Conservation (phyloP, 2,329 filamentous ascomycete species). For the Lomentospora prolificans region DNA sequence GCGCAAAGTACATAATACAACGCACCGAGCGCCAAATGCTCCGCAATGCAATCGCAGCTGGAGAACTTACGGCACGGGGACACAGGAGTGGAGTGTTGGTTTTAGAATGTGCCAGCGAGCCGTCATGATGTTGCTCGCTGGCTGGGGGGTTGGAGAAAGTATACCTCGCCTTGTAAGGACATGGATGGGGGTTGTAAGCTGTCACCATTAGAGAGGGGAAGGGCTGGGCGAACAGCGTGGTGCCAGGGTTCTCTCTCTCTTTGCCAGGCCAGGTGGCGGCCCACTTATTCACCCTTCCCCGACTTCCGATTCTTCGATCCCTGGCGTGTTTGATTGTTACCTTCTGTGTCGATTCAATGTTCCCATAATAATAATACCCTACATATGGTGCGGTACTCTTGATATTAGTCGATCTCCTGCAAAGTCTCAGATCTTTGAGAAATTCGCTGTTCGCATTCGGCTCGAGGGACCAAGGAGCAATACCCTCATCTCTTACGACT, state of each 20-base stretch:
- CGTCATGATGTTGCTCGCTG: not conserved
- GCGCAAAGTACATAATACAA: too few species aligned
- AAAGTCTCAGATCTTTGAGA: not conserved
- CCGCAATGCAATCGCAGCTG: not conserved
- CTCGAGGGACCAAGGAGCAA: not conserved
- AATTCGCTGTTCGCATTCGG: not conserved
- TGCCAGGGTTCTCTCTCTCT: not conserved
- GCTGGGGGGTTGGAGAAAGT: not conserved
- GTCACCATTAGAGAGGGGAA: not conserved
- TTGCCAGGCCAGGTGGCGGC: not conserved
- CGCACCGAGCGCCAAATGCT: too few species aligned
- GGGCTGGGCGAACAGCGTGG: not conserved
- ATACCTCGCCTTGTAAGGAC: slow-evolving; percentile 1
- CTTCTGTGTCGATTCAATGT: not conserved
- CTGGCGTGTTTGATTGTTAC: not conserved
- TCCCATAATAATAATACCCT: too few species aligned
- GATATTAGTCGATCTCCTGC: not conserved
- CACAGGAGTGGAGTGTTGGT: not conserved
- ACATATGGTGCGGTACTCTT: too few species aligned
- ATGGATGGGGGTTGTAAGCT: not conserved
- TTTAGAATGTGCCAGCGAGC: not conserved
- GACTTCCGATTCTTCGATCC: not conserved
- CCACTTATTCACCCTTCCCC: not conserved
- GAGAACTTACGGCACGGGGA: not conserved
- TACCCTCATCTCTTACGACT: not conserved